phyloP scores from a whole-genome alignment of 2,329 filamentous ascomycete species.

The Aureobasidium uvarum region DNA sequence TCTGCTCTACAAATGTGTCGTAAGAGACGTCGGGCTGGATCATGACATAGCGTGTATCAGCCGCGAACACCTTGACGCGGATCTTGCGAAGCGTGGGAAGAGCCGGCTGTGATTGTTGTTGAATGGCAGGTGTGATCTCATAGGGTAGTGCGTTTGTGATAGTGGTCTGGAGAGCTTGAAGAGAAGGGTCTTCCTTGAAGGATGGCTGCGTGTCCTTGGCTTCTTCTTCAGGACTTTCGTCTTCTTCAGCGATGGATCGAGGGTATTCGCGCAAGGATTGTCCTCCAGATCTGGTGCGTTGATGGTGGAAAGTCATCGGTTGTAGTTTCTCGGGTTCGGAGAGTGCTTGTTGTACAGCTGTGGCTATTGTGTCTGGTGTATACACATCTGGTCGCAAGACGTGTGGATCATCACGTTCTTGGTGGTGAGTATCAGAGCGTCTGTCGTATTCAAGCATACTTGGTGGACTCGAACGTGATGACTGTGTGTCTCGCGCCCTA shows the following conservation, averaged over 20 bases:
- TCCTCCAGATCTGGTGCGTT: slow-evolving; percentile 36
- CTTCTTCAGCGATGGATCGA: slow-evolving; percentile 76
- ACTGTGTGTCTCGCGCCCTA: slow-evolving; percentile 21
- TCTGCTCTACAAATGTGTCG: slow-evolving; percentile 70
- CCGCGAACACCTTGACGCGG: slow-evolving; percentile 83
- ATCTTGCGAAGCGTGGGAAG: slow-evolving; percentile 65
- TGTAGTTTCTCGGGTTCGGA: slow-evolving; percentile 27
- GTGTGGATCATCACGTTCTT: neutral
- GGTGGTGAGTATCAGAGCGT: slow-evolving; percentile 1
- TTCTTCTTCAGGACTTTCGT: slow-evolving; percentile 57
- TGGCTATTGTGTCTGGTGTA: neutral
- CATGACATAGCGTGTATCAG: slow-evolving; percentile 91
- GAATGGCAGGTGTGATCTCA: slow-evolving; percentile 53
- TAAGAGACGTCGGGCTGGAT: slow-evolving; percentile 71
- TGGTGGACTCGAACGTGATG: neutral
- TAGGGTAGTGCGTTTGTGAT: slow-evolving; percentile 49
- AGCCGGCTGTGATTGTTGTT: slow-evolving; percentile 28
- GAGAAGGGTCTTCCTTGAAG: slow-evolving; percentile 43
- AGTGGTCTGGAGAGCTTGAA: slow-evolving; percentile 24
- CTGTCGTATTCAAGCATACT: neutral
- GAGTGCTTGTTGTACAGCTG: slow-evolving; percentile 32
- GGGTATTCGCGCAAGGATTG: slow-evolving; percentile 41
- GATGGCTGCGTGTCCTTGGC: neutral
- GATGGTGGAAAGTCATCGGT: slow-evolving; percentile 23
- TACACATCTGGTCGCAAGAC: slow-evolving; percentile 19